Conservation (phyloP, 768 basidiomycete genomes). For the Boletus sensibilis region DNA sequence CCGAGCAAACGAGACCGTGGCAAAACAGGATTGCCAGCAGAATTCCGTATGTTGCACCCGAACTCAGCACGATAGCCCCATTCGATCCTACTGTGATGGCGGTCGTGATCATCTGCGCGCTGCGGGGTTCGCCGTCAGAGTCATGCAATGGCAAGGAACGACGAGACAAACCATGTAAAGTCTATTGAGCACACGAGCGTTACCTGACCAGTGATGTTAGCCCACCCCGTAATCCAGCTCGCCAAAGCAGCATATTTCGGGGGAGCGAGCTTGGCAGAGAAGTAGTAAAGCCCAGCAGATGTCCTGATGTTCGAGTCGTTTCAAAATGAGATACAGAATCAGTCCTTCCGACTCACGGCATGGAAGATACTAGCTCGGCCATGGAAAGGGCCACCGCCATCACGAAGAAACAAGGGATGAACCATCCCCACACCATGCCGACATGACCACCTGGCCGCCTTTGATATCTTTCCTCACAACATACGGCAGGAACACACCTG, state of each 20-base stretch:
- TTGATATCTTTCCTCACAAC: neutral
- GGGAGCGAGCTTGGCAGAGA: conserved; percentile 72
- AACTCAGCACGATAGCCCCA: conserved; percentile 48
- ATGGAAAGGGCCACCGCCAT: conserved; percentile 67
- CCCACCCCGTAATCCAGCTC: conserved; percentile 62
- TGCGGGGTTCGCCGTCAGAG: conserved; percentile 13
- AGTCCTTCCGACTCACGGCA: conserved; percentile 55
- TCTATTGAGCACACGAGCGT: conserved; percentile 74
- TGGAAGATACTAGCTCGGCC: conserved; percentile 69
- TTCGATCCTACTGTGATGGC: conserved; percentile 62
- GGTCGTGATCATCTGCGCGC: conserved; percentile 76
- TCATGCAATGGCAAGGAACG: neutral
- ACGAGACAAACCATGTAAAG: conserved; percentile 53
- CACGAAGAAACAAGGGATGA: conserved; percentile 69
- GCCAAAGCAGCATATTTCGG: conserved; percentile 58
- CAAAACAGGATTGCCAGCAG: conserved; percentile 59
- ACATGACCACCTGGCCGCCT: conserved; percentile 60
- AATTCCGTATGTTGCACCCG: conserved; percentile 67
- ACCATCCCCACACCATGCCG: conserved; percentile 76
- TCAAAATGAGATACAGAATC: neutral
- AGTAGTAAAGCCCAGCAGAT: conserved; percentile 77
- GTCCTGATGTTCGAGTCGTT: conserved; percentile 43
- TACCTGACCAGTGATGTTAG: conserved; percentile 70
- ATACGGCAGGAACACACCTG: conserved; percentile 40
- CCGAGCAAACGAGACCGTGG: conserved; percentile 72